Evolutionary conservation across 345 rosid species (phyloP), one percentile per base, ranked within the genome.

Genomic region (Hibiscus mutabilis): DNA sequence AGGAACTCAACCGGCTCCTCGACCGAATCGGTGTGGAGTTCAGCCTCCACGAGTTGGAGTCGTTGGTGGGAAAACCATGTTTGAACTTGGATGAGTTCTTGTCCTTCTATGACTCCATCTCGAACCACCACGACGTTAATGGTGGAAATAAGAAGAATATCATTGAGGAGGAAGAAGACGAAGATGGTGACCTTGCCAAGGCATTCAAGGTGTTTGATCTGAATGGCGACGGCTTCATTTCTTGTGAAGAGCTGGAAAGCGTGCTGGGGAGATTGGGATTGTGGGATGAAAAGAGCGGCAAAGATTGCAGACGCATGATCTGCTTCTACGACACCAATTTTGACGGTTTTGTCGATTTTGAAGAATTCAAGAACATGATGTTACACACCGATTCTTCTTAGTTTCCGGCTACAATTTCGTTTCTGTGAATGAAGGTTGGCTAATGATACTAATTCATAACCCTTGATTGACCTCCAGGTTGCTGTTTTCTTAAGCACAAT

Each of bases 321-420:
- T 56, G 84, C 0, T 79, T 60, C 19, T 86, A 78, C 64, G 98
- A 90, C 66, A 80, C 86, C 24, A 90, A 88, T 68, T 79, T 76
- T 27, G 98, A 92, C 52, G 98, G 96, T 12, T 57, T 81, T 75
- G 84, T 92, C 46, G 98, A 92, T 81, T 87, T 87, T 53, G 77
- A 90, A 53, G 96, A 92, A 60, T 92, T 92, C 82, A 89, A 88
- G 85, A 80, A 72, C 74, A 92, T 92, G 97, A 84, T 92, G 82
- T 56, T 82, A 0, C 57, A 25, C 7, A 21, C 6, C 5, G 18
- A 47, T 27, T 49, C 57, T 15, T 74, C 70, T 49, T 74, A 75
- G 78, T 40, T 35, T 35, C 40, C 73, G 25, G 40, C 40, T 35
- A 29, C 31, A 0, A 29, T 29, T 29, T 29, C 33, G 4, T n/a